Conservation (phyloP, 2,329 filamentous ascomycete species). For the Diaporthe capsici region DNA sequence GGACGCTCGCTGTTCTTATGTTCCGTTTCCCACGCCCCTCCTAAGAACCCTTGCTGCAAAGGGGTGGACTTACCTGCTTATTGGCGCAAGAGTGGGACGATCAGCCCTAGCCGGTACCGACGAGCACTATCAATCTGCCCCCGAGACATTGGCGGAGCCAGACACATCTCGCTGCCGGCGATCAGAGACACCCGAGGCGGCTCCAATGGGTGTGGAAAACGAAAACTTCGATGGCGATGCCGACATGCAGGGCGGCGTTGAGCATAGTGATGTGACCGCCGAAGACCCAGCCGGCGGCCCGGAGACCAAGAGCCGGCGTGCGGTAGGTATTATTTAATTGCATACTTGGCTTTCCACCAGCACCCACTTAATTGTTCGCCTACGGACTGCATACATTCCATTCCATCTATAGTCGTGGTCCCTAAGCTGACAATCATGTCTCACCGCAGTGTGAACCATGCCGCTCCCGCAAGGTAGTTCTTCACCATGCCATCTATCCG, state of each 20-base stretch:
- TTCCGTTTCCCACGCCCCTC: background rate
- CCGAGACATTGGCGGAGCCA: background rate
- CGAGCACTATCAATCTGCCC: background rate
- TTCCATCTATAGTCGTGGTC: background rate
- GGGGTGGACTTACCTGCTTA: background rate
- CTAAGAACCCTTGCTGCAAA: background rate
- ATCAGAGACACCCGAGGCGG: background rate
- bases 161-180: background rate
- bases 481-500: background rate
- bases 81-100: background rate
- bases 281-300: background rate
- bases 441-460: slow-evolving; percentile 8
- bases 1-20: background rate
- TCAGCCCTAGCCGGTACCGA: background rate
- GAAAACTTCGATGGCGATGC: background rate
- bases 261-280: background rate
- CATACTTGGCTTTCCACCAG: background rate
- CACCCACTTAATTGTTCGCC: background rate
- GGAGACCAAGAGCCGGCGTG: background rate
- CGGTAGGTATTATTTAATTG: slow-evolving; percentile 7
- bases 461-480: slow-evolving; percentile 28
- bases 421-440: background rate
- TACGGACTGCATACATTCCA: background rate
- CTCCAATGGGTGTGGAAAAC: background rate
- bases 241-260: slow-evolving; percentile 1